Conservation (phyloP, 2,329 filamentous ascomycete species). For the Penicillium sp. region DNA sequence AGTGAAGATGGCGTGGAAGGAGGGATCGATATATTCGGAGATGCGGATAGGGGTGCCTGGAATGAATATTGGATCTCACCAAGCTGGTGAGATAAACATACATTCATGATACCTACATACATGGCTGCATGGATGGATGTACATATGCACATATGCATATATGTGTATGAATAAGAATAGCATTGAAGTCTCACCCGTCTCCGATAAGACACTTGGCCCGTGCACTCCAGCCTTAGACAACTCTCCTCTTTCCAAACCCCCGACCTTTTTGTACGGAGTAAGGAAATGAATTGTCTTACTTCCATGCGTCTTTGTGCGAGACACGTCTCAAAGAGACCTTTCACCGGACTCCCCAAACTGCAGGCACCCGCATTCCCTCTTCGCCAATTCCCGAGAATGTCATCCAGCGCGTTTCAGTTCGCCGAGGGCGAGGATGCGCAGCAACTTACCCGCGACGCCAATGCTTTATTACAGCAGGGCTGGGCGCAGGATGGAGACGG, state of each 20-base stretch:
- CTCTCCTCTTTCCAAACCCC: too few relatives aligned
- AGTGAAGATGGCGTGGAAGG: slow-evolving; percentile 19
- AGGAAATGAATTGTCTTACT: slow-evolving; percentile 1
- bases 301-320: slow-evolving; percentile 1
- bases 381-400: slow-evolving; percentile 10
- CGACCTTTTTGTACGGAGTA: too few relatives aligned
- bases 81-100: not conserved
- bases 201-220: too few relatives aligned
- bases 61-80: slow-evolving; percentile 16
- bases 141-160: too few relatives aligned
- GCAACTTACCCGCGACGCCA: slow-evolving; percentile 23
- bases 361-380: not conserved
- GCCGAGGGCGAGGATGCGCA: slow-evolving; percentile 30
- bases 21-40: slow-evolving; percentile 14
- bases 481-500: slow-evolving; percentile 36
- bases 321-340: not conserved
- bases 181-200: too few relatives aligned
- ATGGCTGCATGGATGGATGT: too few relatives aligned
- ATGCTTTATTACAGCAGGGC: slow-evolving; percentile 27
- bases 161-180: too few relatives aligned
- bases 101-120: too few relatives aligned
- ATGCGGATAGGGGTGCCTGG: slow-evolving; percentile 14
- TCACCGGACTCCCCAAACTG: not conserved
- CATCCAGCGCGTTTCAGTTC: slow-evolving; percentile 23
- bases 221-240: too few relatives aligned